Evolutionary conservation across 805 yeast species (phyloP).

Genomic region (Wickerhamiella australiensis): DNA sequence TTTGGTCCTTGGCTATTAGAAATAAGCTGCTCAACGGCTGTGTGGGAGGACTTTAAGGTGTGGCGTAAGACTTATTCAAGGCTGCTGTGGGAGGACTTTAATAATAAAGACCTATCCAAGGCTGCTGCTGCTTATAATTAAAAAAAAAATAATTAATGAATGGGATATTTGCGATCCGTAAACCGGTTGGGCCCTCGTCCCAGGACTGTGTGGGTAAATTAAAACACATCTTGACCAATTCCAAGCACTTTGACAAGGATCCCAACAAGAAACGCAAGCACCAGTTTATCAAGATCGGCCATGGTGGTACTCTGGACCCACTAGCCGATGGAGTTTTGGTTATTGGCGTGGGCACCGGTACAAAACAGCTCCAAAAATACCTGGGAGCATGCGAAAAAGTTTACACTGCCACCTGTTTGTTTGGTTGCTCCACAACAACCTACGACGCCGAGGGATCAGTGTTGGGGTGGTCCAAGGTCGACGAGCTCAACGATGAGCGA

Average conservation of each 20-base stretch:
- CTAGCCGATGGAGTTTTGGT: conserved; percentile 86
- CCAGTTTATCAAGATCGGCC: conserved; percentile 69
- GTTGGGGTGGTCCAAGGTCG: conserved; percentile 42
- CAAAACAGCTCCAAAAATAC: conserved; percentile 64
- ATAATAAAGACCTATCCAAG: no score
- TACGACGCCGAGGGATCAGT: conserved; percentile 88
- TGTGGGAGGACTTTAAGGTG: no score
- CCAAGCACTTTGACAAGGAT: conserved; percentile 41
- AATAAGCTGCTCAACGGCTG: no score
- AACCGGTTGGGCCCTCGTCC: conserved; percentile 78
- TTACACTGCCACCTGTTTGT: conserved; percentile 70
- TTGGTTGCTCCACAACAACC: conserved; percentile 86
- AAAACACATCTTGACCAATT: conserved; percentile 48
- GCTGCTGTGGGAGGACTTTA: no score
- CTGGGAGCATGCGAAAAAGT: conserved; percentile 63
- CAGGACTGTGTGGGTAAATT: conserved; percentile 56
- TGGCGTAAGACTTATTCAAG: no score
- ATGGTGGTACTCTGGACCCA: conserved; percentile 96
- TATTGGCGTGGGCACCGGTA: conserved; percentile 85
- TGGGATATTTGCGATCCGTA: conserved; percentile 84
- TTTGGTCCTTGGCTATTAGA: not conserved
- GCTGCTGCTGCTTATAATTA: no score
- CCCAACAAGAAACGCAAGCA: conserved; percentile 16
- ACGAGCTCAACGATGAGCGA: conserved; percentile 39
- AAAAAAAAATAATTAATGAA: conserved; percentile 41